Percentiles rank a stretch among this genome's conserved stretches.
Conservation (phyloP, 345 rosid species). For the Arabis alpina region DNA sequence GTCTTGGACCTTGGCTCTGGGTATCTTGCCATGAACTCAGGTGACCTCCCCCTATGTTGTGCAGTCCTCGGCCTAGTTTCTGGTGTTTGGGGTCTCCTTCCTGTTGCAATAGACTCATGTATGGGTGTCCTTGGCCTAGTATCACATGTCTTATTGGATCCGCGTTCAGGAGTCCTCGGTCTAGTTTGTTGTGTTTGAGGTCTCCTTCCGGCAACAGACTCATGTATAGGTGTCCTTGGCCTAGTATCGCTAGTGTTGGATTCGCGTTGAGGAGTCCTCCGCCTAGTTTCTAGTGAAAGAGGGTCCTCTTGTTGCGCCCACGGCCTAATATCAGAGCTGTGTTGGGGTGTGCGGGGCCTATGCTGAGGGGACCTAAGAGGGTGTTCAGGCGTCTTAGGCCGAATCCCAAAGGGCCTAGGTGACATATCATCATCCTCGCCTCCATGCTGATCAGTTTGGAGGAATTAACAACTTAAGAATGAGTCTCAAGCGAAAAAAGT, state of each 20-base stretch:
- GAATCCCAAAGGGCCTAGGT: constrained; percentile 36
- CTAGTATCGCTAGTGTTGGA: constrained; percentile 13
- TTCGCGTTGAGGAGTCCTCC: constrained; percentile 18
- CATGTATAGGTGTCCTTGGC: constrained; percentile 28
- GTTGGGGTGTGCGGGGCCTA: constrained; percentile 38
- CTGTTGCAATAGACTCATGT: constrained; percentile 30
- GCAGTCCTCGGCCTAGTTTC: constrained; percentile 32
- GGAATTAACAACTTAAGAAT: constrained; percentile 9
- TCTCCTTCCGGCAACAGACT: constrained; percentile 18
- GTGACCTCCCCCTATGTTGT: constrained; percentile 35
- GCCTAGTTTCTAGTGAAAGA: constrained; percentile 6
- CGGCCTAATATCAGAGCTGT: constrained; percentile 24
- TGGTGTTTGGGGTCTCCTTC: constrained; percentile 40
- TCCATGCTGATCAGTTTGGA: constrained; percentile 13
- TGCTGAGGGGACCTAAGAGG: constrained; percentile 39
- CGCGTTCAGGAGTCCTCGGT: constrained; percentile 22
- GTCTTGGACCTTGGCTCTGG: constrained; percentile 39
- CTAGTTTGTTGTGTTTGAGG: background rate
- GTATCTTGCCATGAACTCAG: constrained; percentile 34
- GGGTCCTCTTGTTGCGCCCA: constrained; percentile 18
- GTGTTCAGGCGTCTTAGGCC: constrained; percentile 42
- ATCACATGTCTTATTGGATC: background rate
- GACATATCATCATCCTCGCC: constrained; percentile 36
- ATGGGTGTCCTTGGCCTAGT: constrained; percentile 27
- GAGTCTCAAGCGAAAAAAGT: background rate